Evolutionary conservation across 768 basidiomycete genomes (phyloP), one percentile per base, ranked within the genome.

Genomic region (Sistotremastrum niveocremeum): DNA sequence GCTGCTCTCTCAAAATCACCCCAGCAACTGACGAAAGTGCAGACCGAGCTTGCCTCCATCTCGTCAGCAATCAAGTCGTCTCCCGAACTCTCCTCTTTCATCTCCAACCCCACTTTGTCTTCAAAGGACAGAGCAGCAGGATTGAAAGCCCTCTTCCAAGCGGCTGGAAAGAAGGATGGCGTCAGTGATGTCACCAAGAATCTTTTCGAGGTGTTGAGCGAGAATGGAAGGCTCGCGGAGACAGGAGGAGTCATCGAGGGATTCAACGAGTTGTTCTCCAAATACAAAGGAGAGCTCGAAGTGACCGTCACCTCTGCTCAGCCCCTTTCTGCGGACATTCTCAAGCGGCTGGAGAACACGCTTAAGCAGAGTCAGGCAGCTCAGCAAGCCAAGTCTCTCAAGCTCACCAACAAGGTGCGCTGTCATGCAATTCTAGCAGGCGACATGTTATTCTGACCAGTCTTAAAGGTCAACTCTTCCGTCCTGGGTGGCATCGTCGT

Each of bases 41-140:
- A 91, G 63, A 59, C 78, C 41, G 95, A 98, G 60, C 78, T 98
- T 53, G 67, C 65, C 55, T 64, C 66, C 53, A 76, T 98, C 62
- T 69, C 79, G 52, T 71, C 71, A 59, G 69, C 80, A 61, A 74
- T 97, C 63, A 71, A 75, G 58, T 66, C 71, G 35, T 71, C 74
- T 48, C 70, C 81, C 47, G 77, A 81, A 54, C 63, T 90, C 54
- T 66, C 65, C 48, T 62, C 76, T 3, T 87, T 94, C 66, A 70
- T 99, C 59, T 64, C 66, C 54, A 98, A 99, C 72, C 95, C 95
- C 39, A 93, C 94, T 7, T 75, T 99, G 12, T 87, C 90, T 6
- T 64, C 74, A 39, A 72, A 77, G 41, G 93, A 95, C 46, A 81
- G 89, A 55, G 57, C 66, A 11, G 62, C 72, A 1, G 84, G 82